Evolutionary conservation across 208 protist genomes (phyloP).

Genomic region (Entamoeba dispar): DNA sequence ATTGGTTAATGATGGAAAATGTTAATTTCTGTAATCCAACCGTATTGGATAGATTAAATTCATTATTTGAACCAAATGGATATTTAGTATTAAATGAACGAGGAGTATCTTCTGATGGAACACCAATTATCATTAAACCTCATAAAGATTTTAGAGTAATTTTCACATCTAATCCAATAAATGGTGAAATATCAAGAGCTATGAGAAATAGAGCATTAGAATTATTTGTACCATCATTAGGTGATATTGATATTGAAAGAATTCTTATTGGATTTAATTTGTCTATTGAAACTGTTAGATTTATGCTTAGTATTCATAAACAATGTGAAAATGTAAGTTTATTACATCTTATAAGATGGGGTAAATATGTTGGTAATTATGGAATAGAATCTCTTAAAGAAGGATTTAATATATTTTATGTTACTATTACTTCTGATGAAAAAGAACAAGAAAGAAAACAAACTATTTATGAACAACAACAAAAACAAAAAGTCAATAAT

Average conservation of each 20-base stretch:
- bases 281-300: neutral
- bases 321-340: neutral
- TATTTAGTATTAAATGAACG: neutral
- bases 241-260: neutral
- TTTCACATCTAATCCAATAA: neutral
- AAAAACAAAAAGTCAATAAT: neutral
- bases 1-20: conserved; percentile 97
- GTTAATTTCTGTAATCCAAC: conserved; percentile 93
- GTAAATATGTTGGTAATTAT: neutral
- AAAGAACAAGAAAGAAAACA: neutral
- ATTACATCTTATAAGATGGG: neutral
- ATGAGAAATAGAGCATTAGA: neutral
- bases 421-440: neutral
- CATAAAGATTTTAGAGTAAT: neutral
- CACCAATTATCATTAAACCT: neutral
- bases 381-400: neutral
- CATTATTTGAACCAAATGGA: conserved; percentile 86
- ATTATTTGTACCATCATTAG: neutral
- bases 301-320: neutral
- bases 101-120: neutral
- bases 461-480: neutral
- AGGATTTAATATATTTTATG: neutral
- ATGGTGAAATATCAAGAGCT: neutral
- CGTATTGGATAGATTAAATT: conserved; percentile 95
- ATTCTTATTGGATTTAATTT: neutral